These are phyloP conservation scores for Mrakia blollopis DNA, from an alignment of 768 basidiomycete species.

Conservation along the genomic window DNA sequence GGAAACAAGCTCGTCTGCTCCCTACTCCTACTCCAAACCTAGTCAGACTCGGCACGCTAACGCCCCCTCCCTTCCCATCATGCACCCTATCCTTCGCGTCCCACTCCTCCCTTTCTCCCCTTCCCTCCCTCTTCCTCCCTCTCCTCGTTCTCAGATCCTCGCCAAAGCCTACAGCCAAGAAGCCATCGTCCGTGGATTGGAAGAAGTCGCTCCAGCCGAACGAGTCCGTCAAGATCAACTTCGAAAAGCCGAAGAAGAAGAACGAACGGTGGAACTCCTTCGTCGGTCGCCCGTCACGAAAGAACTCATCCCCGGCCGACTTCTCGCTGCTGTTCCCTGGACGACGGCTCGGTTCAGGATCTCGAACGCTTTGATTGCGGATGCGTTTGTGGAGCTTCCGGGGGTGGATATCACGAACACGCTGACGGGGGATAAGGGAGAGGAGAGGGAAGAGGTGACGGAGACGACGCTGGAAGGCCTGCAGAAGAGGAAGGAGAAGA, in stretches of 20 bases:
- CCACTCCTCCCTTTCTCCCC: neutral
- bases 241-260: no score
- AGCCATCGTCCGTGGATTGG: neutral
- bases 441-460: neutral
- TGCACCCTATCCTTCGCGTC: neutral
- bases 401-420: neutral
- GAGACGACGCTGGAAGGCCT: neutral
- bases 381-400: neutral
- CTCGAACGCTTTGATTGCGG: neutral
- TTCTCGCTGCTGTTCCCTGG: neutral
- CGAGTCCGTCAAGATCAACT: neutral
- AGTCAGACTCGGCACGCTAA: no score
- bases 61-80: no score
- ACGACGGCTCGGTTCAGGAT: constrained; percentile 3
- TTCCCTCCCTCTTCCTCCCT: neutral
- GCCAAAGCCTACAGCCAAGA: constrained; percentile 79
- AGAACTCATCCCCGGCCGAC: neutral
- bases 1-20: no score
- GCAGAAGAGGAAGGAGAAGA: neutral
- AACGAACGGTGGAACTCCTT: neutral
- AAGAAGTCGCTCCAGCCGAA: neutral
- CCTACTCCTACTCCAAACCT: neutral
- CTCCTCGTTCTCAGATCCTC: constrained; percentile 73
- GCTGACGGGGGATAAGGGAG: neutral
- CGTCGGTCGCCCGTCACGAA: neutral